A percentile compares a stretch with the other conserved stretches of the same genome.
Conservation (phyloP, 148 eudicot genomes). For the Fagopyrum tataricum region DNA sequence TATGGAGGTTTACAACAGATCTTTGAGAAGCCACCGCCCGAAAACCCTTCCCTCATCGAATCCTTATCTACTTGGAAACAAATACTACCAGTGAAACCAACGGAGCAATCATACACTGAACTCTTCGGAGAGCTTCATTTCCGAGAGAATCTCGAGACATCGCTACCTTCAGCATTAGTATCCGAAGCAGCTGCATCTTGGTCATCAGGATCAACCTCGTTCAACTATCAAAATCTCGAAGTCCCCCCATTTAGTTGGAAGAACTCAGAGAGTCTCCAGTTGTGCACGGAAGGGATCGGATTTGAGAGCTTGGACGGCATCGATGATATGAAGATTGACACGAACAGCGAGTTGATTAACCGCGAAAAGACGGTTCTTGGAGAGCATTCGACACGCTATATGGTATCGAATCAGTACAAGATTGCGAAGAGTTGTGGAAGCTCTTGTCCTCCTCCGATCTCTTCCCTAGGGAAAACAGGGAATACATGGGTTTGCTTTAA, state of each 20-base stretch:
- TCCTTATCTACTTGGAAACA: conserved; percentile 29
- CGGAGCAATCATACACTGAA: conserved; percentile 51
- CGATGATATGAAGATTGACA: conserved; percentile 33
- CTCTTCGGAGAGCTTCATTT: conserved; percentile 64
- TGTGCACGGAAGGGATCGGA: conserved; percentile 87
- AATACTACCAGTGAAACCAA: conserved; percentile 12
- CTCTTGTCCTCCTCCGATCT: conserved; percentile 74
- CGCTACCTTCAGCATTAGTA: conserved; percentile 2
- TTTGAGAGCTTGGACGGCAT: conserved; percentile 66
- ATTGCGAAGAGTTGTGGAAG: conserved; percentile 28
- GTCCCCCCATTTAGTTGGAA: conserved; percentile 6
- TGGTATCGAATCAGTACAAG: conserved; percentile 22
- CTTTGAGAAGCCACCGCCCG: conserved; percentile 48
- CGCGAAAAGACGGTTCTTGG: conserved; percentile 12
- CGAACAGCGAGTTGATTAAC: background rate
- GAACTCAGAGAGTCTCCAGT: conserved; percentile 58
- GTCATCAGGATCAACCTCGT: conserved; percentile 3
- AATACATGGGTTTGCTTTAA: conserved; percentile 60
- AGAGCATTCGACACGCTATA: conserved; percentile 11
- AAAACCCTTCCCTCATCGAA: conserved; percentile 29
- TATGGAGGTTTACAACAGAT: conserved; percentile 67
- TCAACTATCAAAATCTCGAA: conserved; percentile 9
- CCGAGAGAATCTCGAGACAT: conserved; percentile 21
- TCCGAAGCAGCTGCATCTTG: conserved; percentile 17
- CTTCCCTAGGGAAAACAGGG: conserved; percentile 62